Percentiles rank a stretch among this genome's conserved stretches.
These are phyloP conservation scores for Solanum sejunctum DNA, from an alignment of 257 asterid species.

Conservation along the genomic window DNA sequence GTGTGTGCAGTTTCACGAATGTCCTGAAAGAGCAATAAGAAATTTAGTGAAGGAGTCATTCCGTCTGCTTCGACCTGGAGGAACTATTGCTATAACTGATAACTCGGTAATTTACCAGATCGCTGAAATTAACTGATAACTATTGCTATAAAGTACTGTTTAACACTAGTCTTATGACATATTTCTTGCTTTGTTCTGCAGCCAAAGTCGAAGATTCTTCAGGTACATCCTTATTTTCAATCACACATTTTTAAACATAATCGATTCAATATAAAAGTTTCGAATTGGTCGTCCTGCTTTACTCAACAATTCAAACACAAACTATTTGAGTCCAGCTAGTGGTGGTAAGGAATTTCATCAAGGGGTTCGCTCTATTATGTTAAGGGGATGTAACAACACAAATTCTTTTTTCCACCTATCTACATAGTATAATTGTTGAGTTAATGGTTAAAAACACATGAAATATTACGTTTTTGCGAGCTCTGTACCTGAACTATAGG, in stretches of 20 bases:
- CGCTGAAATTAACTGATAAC: neutral
- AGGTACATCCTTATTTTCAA: conserved; percentile 27
- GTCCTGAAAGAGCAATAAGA: conserved; percentile 81
- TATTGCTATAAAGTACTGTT: neutral
- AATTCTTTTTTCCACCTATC: neutral
- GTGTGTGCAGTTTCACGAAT: conserved; percentile 68
- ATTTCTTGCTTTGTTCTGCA: conserved; percentile 23
- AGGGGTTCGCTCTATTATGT: neutral
- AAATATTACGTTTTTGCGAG: neutral
- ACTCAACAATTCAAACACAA: neutral
- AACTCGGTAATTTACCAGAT: conserved; percentile 51
- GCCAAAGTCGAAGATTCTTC: conserved; percentile 97
- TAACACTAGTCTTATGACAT: neutral
- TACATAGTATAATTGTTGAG: neutral
- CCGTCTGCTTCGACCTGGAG: conserved; percentile 82
- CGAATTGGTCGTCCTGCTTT: neutral
- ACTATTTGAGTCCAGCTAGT: neutral
- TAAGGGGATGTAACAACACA: neutral
- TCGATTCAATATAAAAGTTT: neutral
- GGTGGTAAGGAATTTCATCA: neutral
- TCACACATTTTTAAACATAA: neutral
- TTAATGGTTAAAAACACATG: neutral
- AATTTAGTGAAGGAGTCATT: conserved; percentile 66
- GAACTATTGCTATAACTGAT: conserved; percentile 78
- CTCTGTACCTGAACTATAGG: neutral